Evolutionary conservation across 345 rosid genomes (phyloP).

Genomic region (thale cress (Arabidopsis thaliana)): DNA sequence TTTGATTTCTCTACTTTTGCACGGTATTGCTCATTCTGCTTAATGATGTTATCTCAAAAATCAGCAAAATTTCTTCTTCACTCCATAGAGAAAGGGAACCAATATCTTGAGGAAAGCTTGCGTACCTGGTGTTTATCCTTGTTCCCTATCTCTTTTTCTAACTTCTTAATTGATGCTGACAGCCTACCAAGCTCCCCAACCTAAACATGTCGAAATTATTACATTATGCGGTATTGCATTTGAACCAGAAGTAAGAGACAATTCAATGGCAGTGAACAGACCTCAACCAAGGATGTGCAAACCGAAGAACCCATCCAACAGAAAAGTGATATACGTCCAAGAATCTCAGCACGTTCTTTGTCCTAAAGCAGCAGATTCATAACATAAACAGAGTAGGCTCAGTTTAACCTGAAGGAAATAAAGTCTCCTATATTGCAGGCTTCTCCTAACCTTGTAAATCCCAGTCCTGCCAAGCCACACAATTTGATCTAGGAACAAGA

Average conservation of each 20-base stretch:
- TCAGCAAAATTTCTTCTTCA: background rate
- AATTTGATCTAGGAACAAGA: conserved; percentile 95
- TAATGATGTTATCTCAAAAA: background rate
- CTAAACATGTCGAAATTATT: conserved; percentile 44
- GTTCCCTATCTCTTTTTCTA: conserved; percentile 72
- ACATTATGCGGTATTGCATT: background rate
- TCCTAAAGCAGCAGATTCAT: conserved; percentile 50
- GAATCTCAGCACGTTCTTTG: conserved; percentile 83
- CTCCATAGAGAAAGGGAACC: background rate
- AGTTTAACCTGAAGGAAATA: background rate
- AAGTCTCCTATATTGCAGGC: background rate
- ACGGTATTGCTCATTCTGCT: conserved; percentile 80
- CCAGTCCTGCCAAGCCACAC: conserved; percentile 95
- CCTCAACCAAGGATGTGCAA: conserved; percentile 89
- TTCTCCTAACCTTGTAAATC: conserved; percentile 75
- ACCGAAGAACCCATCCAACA: conserved; percentile 96
- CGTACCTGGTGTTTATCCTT: conserved; percentile 71
- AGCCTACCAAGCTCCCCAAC: conserved; percentile 93
- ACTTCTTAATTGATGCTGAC: conserved; percentile 72
- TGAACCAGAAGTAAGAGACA: background rate
- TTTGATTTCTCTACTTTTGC: conserved; percentile 73
- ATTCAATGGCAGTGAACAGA: conserved; percentile 39
- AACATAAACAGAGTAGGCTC: conserved; percentile 1
- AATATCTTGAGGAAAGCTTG: background rate
- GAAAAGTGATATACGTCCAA: conserved; percentile 91